Evolutionary conservation across 805 yeast genomes (phyloP), one percentile per base, ranked within the genome.

Genomic region (Wickerhamomyces alni): DNA sequence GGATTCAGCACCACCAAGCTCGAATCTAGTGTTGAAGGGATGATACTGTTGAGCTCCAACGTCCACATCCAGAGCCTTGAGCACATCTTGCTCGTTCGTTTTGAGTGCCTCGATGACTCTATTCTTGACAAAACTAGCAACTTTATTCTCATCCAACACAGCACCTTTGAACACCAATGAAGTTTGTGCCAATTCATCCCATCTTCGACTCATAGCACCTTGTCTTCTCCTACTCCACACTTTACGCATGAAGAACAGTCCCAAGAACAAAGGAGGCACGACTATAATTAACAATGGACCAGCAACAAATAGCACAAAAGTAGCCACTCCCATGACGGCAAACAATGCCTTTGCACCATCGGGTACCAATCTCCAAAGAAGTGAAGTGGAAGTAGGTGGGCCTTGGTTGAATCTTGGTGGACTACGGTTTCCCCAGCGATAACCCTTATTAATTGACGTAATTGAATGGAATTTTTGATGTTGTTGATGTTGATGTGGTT

Each of bases 211-310:
- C 48, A 54, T 40, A 3, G 45, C 53, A 2, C 21, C 24, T 2
- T 36, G 29, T 26, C 51, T 33, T 15, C 38, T 47, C 26, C 44
- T 44, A 13, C 37, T 16, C 10, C 27, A 29, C 18, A 41, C 29
- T 19, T 39, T 47, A 4, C 39, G 26, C 8, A 48, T 3, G 13
- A 55, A 35, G 26, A 42, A 42, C 8, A 49, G 50, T 32, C 52
- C 54, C 19, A 52, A 29, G 15, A 50, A 26, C 35, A 55, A 27
- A 1, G 58, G 58, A 3, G 59, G 59, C 1, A 47, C 38, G 1
- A 50, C 42, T 17, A 53, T 44, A 29, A 55, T 46, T 28, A 55
- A 35, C 24, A 55, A 18, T 1, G 59, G 58, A 19, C 46, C 48
- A 31, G 47, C 41, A 28, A 47, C 36, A 37, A 45, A 43, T 18